These are phyloP conservation scores for Sordariomycetes sp. DNA, from an alignment of 2,329 filamentous ascomycete species.

Conservation along the genomic window DNA sequence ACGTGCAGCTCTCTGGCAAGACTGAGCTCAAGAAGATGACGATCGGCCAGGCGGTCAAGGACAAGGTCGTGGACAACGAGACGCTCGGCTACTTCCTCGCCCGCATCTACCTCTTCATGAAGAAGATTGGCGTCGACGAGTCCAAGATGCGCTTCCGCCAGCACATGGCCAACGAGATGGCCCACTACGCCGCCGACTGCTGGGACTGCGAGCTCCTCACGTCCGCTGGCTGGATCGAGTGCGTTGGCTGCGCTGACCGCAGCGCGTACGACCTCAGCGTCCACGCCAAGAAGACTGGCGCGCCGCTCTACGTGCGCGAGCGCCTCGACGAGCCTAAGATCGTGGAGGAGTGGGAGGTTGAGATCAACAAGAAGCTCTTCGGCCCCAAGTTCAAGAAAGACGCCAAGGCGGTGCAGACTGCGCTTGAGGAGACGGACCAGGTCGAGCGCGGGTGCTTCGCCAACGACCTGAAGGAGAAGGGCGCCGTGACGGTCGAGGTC, in stretches of 20 bases:
- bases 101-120: constrained; percentile 80
- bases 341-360: constrained; percentile 78
- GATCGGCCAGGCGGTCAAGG: constrained; percentile 76
- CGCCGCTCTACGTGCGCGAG: constrained; percentile 74
- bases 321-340: constrained; percentile 62
- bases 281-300: constrained; percentile 84
- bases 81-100: constrained; percentile 96
- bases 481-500: constrained; percentile 68
- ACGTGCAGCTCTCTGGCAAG: constrained; percentile 78
- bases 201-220: constrained; percentile 94
- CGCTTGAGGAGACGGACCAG: constrained; percentile 63
- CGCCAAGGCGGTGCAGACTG: constrained; percentile 70
- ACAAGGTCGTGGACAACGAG: constrained; percentile 85
- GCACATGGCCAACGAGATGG: constrained; percentile 70
- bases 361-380: constrained; percentile 90
- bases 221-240: constrained; percentile 95
- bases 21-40: constrained; percentile 60
- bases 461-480: constrained; percentile 56
- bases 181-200: constrained; percentile 93
- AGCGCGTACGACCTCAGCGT: constrained; percentile 90
- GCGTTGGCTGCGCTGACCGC: constrained; percentile 90
- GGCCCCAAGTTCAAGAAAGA: constrained; percentile 94
- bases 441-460: constrained; percentile 70
- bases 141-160: constrained; percentile 90
- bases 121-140: constrained; percentile 76